These are phyloP conservation scores for Blastocystis sp. DNA, from an alignment of 352 stramenopile genomes.

Conservation along the genomic window DNA sequence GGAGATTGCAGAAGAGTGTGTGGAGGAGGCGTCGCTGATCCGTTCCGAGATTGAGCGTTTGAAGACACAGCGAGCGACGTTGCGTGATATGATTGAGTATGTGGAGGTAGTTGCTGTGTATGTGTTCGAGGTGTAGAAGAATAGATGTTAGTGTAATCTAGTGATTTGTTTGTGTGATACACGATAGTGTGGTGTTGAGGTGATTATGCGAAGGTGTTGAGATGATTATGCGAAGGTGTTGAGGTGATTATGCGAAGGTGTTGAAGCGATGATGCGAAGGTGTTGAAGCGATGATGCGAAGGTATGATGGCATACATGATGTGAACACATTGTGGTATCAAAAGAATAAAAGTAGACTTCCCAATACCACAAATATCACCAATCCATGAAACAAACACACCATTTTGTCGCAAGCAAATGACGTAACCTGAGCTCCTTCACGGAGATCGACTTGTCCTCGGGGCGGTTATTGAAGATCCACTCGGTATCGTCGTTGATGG, in stretches of 20 bases:
- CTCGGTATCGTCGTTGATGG: neutral
- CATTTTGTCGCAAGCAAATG: neutral
- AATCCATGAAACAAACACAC: too few species aligned
- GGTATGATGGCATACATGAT: neutral
- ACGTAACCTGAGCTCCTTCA: neutral
- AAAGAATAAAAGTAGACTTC: neutral
- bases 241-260: too few species aligned
- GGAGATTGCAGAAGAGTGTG: neutral
- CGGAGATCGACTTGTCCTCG: neutral
- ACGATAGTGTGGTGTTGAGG: too few species aligned
- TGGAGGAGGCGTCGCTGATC: neutral
- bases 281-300: neutral
- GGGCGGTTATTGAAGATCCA: slow-evolving; percentile 28
- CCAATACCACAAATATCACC: neutral
- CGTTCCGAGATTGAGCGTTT: neutral
- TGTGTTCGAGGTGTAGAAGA: too few species aligned
- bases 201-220: too few species aligned
- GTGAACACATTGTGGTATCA: neutral
- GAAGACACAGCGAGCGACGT: neutral
- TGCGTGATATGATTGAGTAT: slow-evolving; percentile 7
- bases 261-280: too few species aligned
- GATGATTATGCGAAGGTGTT: too few species aligned
- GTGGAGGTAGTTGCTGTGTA: too few species aligned
- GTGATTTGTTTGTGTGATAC: too few species aligned
- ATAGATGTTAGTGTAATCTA: too few species aligned